A percentile compares a stretch with the other conserved stretches of the same genome.
Conservation (phyloP, 345 rosid species). For the Clarkia xantiana region DNA sequence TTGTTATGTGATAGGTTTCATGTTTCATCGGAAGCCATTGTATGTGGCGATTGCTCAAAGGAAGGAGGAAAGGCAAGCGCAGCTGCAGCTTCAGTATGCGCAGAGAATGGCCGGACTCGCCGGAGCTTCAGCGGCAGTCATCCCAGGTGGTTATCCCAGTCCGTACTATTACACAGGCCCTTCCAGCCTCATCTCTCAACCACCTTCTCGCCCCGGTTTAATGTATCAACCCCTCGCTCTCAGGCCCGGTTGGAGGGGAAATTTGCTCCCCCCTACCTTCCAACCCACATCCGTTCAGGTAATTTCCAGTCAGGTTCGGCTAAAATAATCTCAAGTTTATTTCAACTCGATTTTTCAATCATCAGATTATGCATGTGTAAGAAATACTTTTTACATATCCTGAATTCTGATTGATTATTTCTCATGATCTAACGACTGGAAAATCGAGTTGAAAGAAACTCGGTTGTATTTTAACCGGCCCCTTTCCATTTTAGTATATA, state of each 20-base stretch:
- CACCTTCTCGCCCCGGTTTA: slow-evolving; percentile 29
- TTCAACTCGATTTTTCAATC: no score
- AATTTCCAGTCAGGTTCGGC: no score
- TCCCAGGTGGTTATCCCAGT: slow-evolving; percentile 41
- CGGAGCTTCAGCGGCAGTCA: slow-evolving; percentile 9
- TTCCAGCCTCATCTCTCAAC: slow-evolving; percentile 33
- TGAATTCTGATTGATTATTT: no score
- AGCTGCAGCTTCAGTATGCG: slow-evolving; percentile 38
- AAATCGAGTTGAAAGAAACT: no score
- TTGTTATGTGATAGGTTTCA: slow-evolving; percentile 19
- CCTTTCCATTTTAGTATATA: no score
- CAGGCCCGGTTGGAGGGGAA: slow-evolving; percentile 46
- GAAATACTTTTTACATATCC: no score
- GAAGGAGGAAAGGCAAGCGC: slow-evolving; percentile 57
- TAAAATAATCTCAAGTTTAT: no score
- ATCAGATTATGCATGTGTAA: no score
- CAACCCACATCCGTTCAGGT: slow-evolving; percentile 20
- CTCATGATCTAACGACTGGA: no score
- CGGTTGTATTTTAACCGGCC: no score
- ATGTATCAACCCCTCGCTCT: slow-evolving; percentile 29
- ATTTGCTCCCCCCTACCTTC: slow-evolving; percentile 23
- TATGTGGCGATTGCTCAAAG: slow-evolving; percentile 68
- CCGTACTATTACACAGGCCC: slow-evolving; percentile 49
- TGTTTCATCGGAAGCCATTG: slow-evolving; percentile 54
- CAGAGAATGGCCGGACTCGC: slow-evolving; percentile 29